Conservation (phyloP, 345 rosid genomes). For the Citrus unshiu region DNA sequence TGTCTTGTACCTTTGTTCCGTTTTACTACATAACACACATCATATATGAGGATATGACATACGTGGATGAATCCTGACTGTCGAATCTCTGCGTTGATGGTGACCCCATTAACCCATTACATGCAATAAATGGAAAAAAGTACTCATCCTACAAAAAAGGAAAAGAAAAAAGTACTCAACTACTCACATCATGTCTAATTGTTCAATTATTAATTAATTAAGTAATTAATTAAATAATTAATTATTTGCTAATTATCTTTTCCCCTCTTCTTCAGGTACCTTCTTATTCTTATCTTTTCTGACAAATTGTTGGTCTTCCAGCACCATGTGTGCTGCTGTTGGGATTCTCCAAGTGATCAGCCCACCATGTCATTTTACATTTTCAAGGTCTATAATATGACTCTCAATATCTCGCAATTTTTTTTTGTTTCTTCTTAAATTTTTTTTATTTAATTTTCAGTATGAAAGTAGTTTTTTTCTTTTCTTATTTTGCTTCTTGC, state of each 20-base stretch:
- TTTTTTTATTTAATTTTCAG: not conserved
- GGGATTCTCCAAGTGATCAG: not conserved
- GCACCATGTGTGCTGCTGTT: not conserved
- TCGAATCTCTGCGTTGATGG: not conserved
- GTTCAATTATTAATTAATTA: not conserved
- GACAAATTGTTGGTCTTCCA: not conserved
- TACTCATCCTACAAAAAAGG: no score
- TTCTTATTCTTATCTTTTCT: not conserved
- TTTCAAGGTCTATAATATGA: not conserved
- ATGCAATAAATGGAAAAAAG: not conserved
- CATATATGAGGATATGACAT: not conserved
- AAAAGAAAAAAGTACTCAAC: no score
- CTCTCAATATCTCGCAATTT: not conserved
- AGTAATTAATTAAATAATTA: not conserved
- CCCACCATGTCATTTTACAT: not conserved
- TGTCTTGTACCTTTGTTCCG: not conserved
- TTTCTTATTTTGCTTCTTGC: not conserved
- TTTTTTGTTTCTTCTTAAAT: not conserved
- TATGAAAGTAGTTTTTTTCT: not conserved
- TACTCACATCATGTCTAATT: not conserved
- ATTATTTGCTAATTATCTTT: not conserved
- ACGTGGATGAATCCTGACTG: not conserved
- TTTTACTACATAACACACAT: not conserved
- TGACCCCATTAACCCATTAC: not conserved
- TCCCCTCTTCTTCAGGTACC: not conserved